phyloP scores from a whole-genome alignment of 305 asterid genomes.

The Fraxinus ornus region DNA sequence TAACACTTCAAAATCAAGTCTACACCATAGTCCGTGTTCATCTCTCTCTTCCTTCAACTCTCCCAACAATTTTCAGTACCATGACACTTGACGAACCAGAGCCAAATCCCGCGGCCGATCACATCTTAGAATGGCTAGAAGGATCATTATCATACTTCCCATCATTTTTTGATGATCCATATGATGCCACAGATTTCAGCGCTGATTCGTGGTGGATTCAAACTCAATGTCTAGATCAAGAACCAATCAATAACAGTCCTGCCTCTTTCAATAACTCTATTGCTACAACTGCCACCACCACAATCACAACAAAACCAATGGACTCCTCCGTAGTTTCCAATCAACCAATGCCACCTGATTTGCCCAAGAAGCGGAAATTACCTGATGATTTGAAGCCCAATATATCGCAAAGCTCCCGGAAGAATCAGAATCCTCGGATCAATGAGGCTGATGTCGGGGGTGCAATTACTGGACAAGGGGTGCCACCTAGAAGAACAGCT shows the following conservation, averaged over 20 bases:
- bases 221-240: slow-evolving; percentile 40
- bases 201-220: slow-evolving; percentile 58
- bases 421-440: slow-evolving; percentile 26
- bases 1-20: slow-evolving; percentile 6
- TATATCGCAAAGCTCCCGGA: slow-evolving; percentile 13
- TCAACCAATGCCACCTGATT: slow-evolving; percentile 34
- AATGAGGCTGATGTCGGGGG: slow-evolving; percentile 12
- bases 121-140: slow-evolving; percentile 56
- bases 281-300: slow-evolving; percentile 11
- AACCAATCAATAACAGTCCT: slow-evolving; percentile 36
- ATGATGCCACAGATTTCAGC: slow-evolving; percentile 44
- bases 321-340: slow-evolving; percentile 33
- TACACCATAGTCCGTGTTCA: not conserved
- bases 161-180: slow-evolving; percentile 55
- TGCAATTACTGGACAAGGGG: slow-evolving; percentile 19
- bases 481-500: slow-evolving; percentile 28
- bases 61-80: not conserved
- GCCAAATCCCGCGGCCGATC: slow-evolving; percentile 39
- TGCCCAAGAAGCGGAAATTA: slow-evolving; percentile 59
- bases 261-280: slow-evolving; percentile 38
- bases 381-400: slow-evolving; percentile 25
- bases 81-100: slow-evolving; percentile 45
- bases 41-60: not conserved
- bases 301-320: not conserved
- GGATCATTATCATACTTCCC: slow-evolving; percentile 54